Evolutionary conservation across 2,329 filamentous ascomycete genomes (phyloP).

Genomic region (Ophiostoma fasciatum): DNA sequence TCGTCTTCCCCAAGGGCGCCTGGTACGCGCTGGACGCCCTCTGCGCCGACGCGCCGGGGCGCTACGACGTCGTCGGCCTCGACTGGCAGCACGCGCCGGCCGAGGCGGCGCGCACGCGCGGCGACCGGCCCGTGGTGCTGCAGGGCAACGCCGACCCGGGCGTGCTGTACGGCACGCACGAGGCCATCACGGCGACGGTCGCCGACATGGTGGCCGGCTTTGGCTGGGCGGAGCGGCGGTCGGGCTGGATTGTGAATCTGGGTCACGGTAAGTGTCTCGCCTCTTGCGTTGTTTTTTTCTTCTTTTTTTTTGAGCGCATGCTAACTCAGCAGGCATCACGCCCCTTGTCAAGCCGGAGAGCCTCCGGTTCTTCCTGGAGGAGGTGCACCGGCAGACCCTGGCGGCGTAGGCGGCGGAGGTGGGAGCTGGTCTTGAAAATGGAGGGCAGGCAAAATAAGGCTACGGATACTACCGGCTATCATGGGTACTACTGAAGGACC

Average conservation of each 20-base stretch:
- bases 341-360: constrained; percentile 90
- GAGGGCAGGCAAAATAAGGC: neutral
- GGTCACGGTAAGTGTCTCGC: constrained; percentile 58
- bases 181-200: constrained; percentile 69
- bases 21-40: constrained; percentile 87
- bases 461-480: neutral
- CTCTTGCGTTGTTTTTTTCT: neutral
- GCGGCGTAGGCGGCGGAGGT: too few species aligned
- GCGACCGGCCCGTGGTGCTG: constrained; percentile 58
- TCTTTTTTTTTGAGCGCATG: constrained; percentile 1
- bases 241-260: constrained; percentile 94
- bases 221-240: constrained; percentile 54
- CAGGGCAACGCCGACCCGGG: constrained; percentile 96
- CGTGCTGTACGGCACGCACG: constrained; percentile 71
- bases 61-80: constrained; percentile 85
- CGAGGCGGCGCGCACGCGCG: constrained; percentile 66
- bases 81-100: constrained; percentile 91
- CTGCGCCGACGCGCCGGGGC: constrained; percentile 38
- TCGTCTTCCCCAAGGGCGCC: constrained; percentile 93
- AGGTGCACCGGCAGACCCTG: constrained; percentile 61
- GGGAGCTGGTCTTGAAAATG: neutral
- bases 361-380: constrained; percentile 84
- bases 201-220: constrained; percentile 82
- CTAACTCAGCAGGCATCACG: constrained; percentile 54
- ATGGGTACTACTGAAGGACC: neutral